Percentiles rank a stretch among this genome's conserved stretches.
Evolutionary conservation across 805 yeast species (phyloP).

Genomic region (Clavispora vitiphila): DNA sequence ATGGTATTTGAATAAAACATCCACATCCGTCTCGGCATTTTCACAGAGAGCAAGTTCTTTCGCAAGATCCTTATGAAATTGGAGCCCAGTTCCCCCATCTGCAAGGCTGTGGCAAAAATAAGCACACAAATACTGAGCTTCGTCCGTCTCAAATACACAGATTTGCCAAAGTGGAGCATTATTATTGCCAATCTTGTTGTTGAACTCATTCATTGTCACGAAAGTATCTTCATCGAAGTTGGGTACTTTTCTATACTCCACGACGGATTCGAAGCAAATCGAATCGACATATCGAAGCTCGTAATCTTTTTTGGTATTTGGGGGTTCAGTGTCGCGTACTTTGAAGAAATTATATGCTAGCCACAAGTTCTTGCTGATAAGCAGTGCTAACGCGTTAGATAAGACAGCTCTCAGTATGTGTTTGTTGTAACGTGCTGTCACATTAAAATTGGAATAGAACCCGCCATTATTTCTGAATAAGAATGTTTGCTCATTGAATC

Average conservation of each 20-base stretch:
- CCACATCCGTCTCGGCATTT: constrained; percentile 1
- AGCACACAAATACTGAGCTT: constrained; percentile 3
- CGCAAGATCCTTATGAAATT: constrained; percentile 9
- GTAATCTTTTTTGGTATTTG: constrained; percentile 9
- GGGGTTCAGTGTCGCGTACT: constrained; percentile 1
- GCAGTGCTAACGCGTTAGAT: constrained; percentile 5
- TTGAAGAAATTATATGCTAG: constrained; percentile 18
- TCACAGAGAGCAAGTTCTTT: constrained; percentile 6
- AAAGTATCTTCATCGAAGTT: constrained; percentile 13
- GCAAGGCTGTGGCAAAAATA: constrained; percentile 8
- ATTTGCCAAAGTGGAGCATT: constrained; percentile 21
- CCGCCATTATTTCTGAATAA: constrained; percentile 17
- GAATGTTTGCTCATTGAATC: constrained; percentile 20
- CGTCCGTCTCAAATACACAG: constrained; percentile 7
- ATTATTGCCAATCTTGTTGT: neutral
- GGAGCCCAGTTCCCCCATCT: constrained; percentile 9
- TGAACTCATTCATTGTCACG: constrained; percentile 7
- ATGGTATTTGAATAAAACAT: constrained; percentile 4
- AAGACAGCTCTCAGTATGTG: neutral
- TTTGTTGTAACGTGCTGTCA: constrained; percentile 18
- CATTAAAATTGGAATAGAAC: constrained; percentile 20
- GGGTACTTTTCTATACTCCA: constrained; percentile 7
- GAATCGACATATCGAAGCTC: constrained; percentile 12
- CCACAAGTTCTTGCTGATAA: constrained; percentile 6
- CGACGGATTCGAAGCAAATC: constrained; percentile 20